Evolutionary conservation across 257 asterid genomes (phyloP), one percentile per base, ranked within the genome.

Genomic region (Verbena officinalis): DNA sequence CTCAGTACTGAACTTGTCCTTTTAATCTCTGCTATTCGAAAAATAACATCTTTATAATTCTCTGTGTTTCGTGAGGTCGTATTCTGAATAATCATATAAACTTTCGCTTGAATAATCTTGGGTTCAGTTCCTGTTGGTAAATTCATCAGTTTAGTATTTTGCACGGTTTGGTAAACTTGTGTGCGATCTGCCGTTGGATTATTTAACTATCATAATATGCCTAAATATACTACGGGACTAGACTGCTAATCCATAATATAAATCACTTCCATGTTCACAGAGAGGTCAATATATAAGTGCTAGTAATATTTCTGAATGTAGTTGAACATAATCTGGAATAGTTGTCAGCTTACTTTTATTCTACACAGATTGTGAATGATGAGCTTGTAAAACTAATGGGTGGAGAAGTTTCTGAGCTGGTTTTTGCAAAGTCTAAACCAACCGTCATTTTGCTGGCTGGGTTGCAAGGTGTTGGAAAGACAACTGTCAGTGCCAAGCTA

Each of bases 391-490:
- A 83, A 50, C 77, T 93, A 62, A 93, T 93, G 99, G 99, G 99
- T 34, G 95, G 96, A 73, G 95, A 87, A 75, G 97, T 93, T 64
- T 84, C 99, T 55, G 99, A 93, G 75, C 86, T 93, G 68, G 86
- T 73, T 12, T 90, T 75, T 75, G 88, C 96, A 48, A 90, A 88
- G 65, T 78, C 85, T 55, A 81, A 72, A 38, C 99, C 99, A 17
- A 90, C 96, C 43, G 86, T 90, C 49, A 90, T 93, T 73, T 74
- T 93, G 72, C 81, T 93, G 81, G 99, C 99, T 24, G 97, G 99
- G 62, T 72, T 93, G 74, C 99, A 93, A 86, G 97, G 99, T 78
- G 99, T 93, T 80, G 99, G 99, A 72, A 93, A 93, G 84, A 93
- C 99, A 44, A 90, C 99, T n/a, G 97, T 93, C 74, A 61, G 97